Percentiles rank a stretch among this genome's conserved stretches.
These are phyloP conservation scores for Colletotrichum lupini DNA, from an alignment of 2,329 filamentous ascomycete species.

Conservation along the genomic window DNA sequence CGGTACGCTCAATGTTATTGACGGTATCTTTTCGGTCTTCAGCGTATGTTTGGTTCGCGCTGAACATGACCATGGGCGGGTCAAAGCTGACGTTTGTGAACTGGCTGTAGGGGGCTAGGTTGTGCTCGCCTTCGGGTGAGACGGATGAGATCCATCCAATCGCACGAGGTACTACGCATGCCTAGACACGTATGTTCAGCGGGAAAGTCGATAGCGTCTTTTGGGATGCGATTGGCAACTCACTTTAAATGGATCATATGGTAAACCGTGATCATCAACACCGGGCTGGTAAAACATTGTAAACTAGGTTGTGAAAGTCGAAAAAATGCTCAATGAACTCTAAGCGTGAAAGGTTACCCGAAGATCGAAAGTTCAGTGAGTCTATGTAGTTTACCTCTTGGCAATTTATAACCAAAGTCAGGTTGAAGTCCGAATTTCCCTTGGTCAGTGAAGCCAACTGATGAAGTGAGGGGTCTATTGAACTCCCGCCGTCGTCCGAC, in stretches of 20 bases:
- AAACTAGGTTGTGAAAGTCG: not conserved
- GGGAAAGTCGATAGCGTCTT: not conserved
- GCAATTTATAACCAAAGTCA: not conserved
- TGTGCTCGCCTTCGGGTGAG: constrained; percentile 3
- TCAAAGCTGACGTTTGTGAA: constrained; percentile 23
- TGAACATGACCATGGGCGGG: constrained; percentile 23
- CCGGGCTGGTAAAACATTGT: constrained; percentile 16
- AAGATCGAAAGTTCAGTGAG: not conserved
- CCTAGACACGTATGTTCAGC: not conserved
- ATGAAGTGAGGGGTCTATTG: not conserved
- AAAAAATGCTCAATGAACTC: not conserved
- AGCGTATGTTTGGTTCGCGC: not conserved
- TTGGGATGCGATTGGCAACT: not conserved
- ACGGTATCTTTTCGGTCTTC: constrained; percentile 9
- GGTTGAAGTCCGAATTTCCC: not conserved
- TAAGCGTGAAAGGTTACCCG: too few species aligned
- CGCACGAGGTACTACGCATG: constrained; percentile 15
- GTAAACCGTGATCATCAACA: constrained; percentile 2
- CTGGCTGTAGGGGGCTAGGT: constrained; percentile 12
- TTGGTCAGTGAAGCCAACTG: not conserved
- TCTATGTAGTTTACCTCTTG: not conserved
- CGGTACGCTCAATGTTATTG: constrained; percentile 13
- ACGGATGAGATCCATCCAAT: constrained; percentile 22
- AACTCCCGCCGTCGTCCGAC: not conserved
- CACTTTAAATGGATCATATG: constrained; percentile 19